These are phyloP conservation scores for Nakazawaea ishiwadae DNA, from an alignment of 805 yeast species.

Conservation along the genomic window DNA sequence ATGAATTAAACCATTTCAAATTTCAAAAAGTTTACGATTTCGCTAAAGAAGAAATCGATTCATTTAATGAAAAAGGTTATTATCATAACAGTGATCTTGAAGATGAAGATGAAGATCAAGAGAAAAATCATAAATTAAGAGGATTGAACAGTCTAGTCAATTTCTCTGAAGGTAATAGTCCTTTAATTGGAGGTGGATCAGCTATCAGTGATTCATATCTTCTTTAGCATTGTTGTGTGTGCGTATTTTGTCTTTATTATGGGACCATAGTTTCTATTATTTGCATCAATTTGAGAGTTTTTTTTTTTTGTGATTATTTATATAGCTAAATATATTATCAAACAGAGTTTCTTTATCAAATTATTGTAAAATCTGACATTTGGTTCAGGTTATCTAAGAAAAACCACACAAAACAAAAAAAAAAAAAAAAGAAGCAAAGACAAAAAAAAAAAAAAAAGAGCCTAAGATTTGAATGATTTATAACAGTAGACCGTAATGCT, in stretches of 20 bases:
- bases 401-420: too few species aligned
- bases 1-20: slow-evolving; percentile 24
- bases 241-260: neutral
- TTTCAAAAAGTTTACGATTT: slow-evolving; percentile 22
- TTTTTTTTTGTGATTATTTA: too few species aligned
- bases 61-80: slow-evolving; percentile 19
- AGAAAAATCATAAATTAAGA: slow-evolving; percentile 15
- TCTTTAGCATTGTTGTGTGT: neutral
- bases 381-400: too few species aligned
- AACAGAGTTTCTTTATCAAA: too few species aligned
- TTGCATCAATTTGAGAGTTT: too few species aligned
- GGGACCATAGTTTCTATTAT: too few species aligned
- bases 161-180: slow-evolving; percentile 15
- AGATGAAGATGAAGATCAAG: slow-evolving; percentile 4
- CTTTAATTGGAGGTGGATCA: slow-evolving; percentile 12
- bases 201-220: slow-evolving; percentile 1
- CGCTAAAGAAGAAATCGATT: slow-evolving; percentile 22
- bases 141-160: slow-evolving; percentile 21
- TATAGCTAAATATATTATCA: too few species aligned
- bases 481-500: too few species aligned
- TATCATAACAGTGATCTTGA: slow-evolving; percentile 4
- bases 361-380: too few species aligned
- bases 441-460: neutral
- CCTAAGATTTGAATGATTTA: neutral
- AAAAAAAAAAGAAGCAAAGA: neutral